Conservation (phyloP, 768 basidiomycete species). For the Trametes punicea region DNA sequence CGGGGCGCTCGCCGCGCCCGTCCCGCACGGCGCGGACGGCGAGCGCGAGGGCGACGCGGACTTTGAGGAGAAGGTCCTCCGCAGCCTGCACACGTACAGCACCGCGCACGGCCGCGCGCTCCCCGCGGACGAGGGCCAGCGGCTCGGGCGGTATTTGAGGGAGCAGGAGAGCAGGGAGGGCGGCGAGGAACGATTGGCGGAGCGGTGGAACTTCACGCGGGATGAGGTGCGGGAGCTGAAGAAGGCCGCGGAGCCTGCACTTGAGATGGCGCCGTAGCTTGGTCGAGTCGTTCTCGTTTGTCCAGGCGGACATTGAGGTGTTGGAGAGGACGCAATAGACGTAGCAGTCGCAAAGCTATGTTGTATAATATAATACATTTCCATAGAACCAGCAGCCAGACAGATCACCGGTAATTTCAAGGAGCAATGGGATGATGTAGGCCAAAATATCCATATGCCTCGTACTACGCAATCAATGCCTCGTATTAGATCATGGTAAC, state of each 20-base stretch:
- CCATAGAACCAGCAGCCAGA: background rate
- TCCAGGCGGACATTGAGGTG: background rate
- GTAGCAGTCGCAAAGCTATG: background rate
- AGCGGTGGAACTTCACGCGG: slow-evolving; percentile 30
- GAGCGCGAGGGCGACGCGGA: slow-evolving; percentile 59
- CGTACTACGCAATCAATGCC: too few relatives aligned
- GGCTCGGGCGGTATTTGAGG: slow-evolving; percentile 2
- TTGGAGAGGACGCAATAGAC: background rate
- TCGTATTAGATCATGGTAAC: too few relatives aligned
- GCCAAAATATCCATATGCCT: too few relatives aligned
- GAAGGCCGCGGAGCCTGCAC: slow-evolving; percentile 7
- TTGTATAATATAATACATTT: slow-evolving; percentile 6
- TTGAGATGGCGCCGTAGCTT: background rate
- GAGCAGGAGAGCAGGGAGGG: slow-evolving; percentile 28
- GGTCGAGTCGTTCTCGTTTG: background rate
- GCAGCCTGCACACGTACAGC: slow-evolving; percentile 56
- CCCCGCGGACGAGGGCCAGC: slow-evolving; percentile 6
- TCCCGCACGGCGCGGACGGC: slow-evolving; percentile 67
- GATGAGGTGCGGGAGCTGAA: slow-evolving; percentile 21
- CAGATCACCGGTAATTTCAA: background rate
- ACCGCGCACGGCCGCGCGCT: slow-evolving; percentile 38
- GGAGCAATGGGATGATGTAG: too few relatives aligned
- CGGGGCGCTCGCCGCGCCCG: slow-evolving; percentile 48
- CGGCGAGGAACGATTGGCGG: slow-evolving; percentile 20
- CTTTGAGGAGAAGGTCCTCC: slow-evolving; percentile 62